Evolutionary conservation across 352 stramenopile species (phyloP), one percentile per base, ranked within the genome.

Genomic region (Saprolegnia diclina): DNA sequence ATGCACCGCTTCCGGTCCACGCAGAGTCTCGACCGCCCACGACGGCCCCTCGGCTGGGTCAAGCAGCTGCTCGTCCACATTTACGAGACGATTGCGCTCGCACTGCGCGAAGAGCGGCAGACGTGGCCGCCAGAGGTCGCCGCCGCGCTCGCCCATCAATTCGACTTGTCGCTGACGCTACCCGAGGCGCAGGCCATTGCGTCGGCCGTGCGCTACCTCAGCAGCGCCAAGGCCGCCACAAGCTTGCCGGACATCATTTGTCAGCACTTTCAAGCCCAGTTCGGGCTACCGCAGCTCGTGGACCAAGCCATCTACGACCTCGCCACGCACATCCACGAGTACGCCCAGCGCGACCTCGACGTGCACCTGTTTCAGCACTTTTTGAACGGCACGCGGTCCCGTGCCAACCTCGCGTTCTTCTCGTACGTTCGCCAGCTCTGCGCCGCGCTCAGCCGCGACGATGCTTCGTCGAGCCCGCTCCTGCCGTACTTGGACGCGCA

Each of bases 201-300:
- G 42, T 18, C 57, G 50, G 42, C 42, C 14, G 38, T 38, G 9
- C 57, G 57, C 37, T n/a, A 54, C 26, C 24, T 16, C 14, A 3
- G 19, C 21, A 66, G 24, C n/a, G 57, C 11, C 21, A 63, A 38
- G 21, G 9, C 57, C n/a, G 16, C 40, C 1, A 44, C 24, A 5
- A 66, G 35, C 42, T 6, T 66, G 57, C 37, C 22, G 19, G 54
- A 64, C 48, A 53, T 46, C 29, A 73, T 78, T 18, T 76, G 70
- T 18, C 75, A 90, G 59, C 84, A 92, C 74, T 92, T 88, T 35
- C 79, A 79, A 10, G 89, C 79, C 68, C 77, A 87, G 22, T 65
- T 85, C 5, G 84, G 84, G 0, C 73, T 92, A 6, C 74, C 68
- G 24, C 73, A 76, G 10, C 67, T 92, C n/a, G 77, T 89, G 4